phyloP scores from a whole-genome alignment of 176 grass and related monocot species.

The Raddia distichophylla region DNA sequence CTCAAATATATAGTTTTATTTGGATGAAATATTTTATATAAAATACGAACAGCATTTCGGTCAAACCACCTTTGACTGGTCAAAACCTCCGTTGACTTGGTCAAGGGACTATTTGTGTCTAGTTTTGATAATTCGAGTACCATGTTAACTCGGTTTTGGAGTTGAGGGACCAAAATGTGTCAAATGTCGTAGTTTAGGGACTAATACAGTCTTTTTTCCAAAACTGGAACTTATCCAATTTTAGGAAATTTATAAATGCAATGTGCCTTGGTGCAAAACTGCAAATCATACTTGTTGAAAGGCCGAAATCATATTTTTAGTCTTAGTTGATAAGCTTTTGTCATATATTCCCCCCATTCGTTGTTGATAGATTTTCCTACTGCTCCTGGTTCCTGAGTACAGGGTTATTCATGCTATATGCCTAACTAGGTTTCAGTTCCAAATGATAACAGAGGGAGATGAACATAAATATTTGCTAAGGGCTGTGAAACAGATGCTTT shows the following conservation, averaged over 20 bases:
- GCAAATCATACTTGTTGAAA: background rate
- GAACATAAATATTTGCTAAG: constrained; percentile 36
- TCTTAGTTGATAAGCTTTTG: background rate
- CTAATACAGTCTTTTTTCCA: no score
- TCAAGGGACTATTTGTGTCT: no score
- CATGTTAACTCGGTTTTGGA: no score
- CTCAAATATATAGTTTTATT: no score
- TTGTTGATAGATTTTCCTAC: background rate
- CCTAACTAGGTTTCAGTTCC: constrained; percentile 29
- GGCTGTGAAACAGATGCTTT: constrained; percentile 29
- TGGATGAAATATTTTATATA: no score
- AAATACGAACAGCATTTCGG: no score
- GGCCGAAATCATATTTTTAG: constrained; percentile 1
- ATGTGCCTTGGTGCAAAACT: constrained; percentile 12
- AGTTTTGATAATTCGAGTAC: no score
- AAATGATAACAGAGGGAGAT: constrained; percentile 18
- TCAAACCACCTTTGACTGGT: no score
- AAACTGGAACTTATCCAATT: background rate
- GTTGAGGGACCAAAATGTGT: no score
- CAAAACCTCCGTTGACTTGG: no score
- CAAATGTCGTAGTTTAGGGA: no score
- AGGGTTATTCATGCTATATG: constrained; percentile 15
- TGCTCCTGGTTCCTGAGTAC: background rate
- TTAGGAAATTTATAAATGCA: constrained; percentile 9
- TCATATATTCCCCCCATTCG: background rate